phyloP scores from a whole-genome alignment of 2,329 filamentous ascomycete species.

The Gnomoniopsis smithogilvyi region DNA sequence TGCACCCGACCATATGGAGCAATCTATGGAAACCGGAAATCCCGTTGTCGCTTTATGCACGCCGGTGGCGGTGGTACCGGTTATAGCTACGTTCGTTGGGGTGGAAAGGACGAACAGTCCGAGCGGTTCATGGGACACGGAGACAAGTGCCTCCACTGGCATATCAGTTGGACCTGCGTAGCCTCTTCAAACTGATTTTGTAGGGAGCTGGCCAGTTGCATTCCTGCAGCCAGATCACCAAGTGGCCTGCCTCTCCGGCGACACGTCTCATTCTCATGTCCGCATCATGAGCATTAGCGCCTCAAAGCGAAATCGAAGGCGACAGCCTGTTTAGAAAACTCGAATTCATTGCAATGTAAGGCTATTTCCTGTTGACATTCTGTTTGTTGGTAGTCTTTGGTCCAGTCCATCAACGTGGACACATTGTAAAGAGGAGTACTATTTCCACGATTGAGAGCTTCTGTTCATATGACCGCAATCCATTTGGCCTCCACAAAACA shows the following conservation, averaged over 20 bases:
- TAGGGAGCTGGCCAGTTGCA: no score
- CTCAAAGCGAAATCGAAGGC: background rate
- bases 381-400: constrained; percentile 11
- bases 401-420: constrained; percentile 10
- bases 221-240: no score
- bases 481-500: background rate
- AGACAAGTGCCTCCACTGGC: no score
- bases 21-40: no score
- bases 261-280: no score
- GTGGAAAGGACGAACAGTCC: no score
- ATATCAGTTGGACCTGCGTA: background rate
- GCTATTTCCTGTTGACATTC: constrained; percentile 15
- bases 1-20: no score
- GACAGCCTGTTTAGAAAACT: background rate
- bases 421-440: background rate
- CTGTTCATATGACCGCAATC: background rate
- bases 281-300: background rate
- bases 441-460: background rate
- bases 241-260: no score
- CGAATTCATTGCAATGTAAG: background rate
- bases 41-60: no score
- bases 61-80: no score
- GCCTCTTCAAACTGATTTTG: background rate
- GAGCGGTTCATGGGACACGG: no score
- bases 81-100: no score